Conservation (phyloP, 768 basidiomycete genomes). For the Auriscalpium vulgare region DNA sequence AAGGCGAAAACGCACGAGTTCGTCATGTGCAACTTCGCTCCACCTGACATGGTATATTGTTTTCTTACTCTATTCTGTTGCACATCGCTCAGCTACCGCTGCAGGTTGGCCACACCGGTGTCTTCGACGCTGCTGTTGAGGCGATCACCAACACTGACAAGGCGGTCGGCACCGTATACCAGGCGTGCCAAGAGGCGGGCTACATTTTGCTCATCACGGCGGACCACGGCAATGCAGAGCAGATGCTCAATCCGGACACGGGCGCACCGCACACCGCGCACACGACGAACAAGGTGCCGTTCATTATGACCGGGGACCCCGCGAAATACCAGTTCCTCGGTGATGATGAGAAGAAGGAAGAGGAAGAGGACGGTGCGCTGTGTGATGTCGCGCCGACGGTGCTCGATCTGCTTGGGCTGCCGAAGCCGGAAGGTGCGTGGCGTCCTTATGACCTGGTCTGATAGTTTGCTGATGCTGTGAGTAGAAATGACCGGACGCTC, state of each 20-base stretch:
- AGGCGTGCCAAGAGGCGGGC: slow-evolving; percentile 77
- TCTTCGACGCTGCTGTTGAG: slow-evolving; percentile 84
- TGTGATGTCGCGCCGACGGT: slow-evolving; percentile 91
- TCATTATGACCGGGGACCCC: slow-evolving; percentile 72
- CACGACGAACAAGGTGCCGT: slow-evolving; percentile 83
- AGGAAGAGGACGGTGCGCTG: slow-evolving; percentile 60
- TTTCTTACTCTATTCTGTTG: not conserved
- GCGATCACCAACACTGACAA: slow-evolving; percentile 83
- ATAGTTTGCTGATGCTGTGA: not conserved
- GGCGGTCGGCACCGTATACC: slow-evolving; percentile 82
- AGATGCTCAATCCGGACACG: slow-evolving; percentile 81
- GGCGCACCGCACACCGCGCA: slow-evolving; percentile 89
- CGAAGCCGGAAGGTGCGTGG: slow-evolving; percentile 58
- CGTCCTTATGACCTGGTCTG: not conserved
- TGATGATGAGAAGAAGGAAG: slow-evolving; percentile 38
- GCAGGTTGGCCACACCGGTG: slow-evolving; percentile 89
- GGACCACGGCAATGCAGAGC: slow-evolving; percentile 94
- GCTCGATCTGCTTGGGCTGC: slow-evolving; percentile 67
- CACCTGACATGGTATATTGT: slow-evolving; percentile 80
- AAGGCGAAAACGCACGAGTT: slow-evolving; percentile 67
- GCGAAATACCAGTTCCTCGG: slow-evolving; percentile 45
- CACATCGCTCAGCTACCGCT: not conserved
- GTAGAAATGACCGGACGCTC: not conserved
- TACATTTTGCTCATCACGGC: slow-evolving; percentile 86
- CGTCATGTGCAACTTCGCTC: slow-evolving; percentile 97